Base-by-base conservation (phyloP, 768 basidiomycete species). In the Mycena olivaceomarginata region DNA sequence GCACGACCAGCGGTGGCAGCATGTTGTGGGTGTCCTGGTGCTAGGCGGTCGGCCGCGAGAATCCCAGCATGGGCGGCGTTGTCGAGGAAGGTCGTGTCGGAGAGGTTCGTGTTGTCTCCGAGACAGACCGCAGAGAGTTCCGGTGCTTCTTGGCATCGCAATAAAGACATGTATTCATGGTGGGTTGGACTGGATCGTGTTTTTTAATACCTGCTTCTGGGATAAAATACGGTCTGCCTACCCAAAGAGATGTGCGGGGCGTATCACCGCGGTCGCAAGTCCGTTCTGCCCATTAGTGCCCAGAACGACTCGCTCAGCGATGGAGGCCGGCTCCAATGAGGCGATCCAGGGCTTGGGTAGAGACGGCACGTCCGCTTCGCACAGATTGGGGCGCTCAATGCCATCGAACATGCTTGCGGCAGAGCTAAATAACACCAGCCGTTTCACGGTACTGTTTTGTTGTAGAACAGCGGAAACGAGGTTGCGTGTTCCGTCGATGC, bases 41-140 rank as follows among this genome's bases (percentile, higher is more conserved):
- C 69, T 56, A 91, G 85, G 72, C 87, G 86, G 79, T 91, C 90
- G 31, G 87, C 85, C 13, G 91, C 91, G 70, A 92, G 85, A 15
- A 92, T 76, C 80, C 91, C 90, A 0, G 90, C 91, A 72, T 91
- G 86, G 4, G 90, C 91, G 72, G 89, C 88, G 82, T 92, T 92
- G 70, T 83, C 88, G 79, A 91, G 88, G 83, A 90, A 91, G 15
- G 91, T 92, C 85, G 86, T 88, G 83, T 92, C 91, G 66, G 85
- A 88, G 22, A 91, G 80, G 79, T 91, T 91, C 59, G 79, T 79
- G 81, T 91, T 91, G 81, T 85, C 67, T 9, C 90, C 91, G 66
- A 92, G 3, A 12, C 8, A 63, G 7, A 41, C 31, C 31, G 31
- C 25, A 37, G 59, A 16, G 59, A 37, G 31, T 31, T 37, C 11